Evolutionary conservation across 768 basidiomycete genomes (phyloP), one percentile per base, ranked within the genome.

Genomic region (Gloeopeniophorella convolvens): DNA sequence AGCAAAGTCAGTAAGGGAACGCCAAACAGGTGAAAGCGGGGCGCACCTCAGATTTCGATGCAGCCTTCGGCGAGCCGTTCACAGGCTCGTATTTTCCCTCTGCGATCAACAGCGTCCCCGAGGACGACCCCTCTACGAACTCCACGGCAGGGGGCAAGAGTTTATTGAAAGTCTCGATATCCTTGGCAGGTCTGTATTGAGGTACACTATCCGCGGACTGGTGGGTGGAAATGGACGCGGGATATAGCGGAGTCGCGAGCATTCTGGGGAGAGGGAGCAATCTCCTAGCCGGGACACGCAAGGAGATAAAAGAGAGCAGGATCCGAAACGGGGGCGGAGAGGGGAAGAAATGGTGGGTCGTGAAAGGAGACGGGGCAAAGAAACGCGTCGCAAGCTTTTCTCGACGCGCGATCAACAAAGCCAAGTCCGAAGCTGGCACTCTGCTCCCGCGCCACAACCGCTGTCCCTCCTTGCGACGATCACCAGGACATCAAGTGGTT

Each of bases 81-180:
- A 91, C 88, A 23, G 89, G 83, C 56, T 86, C 79, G 63, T 89
- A 91, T 65, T 83, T 88, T 35, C 81, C 80, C 59, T 85, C 84
- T 21, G 78, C 76, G 5, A 85, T 74, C 37, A 82, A 82, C 28
- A 89, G 68, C 12, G 80, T 69, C 2, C 86, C 86, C 36, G 86
- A 80, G 12, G 88, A 89, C 3, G 88, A 89, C 18, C 88, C 88
- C 63, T 90, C 88, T 43, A 89, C 70, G 45, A 90, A 90, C 64
- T 90, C 88, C 52, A 90, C 74, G 15, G 83, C 78, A n/a, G 85
- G 84, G 4, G 84, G 83, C 31, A 87, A 76, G n/a, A 87, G 73
- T 57, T 72, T 83, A 58, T 85, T 87, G 72, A 88, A 89, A 3
- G 81, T 70, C 52, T 86, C 85, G 53, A 83, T 63, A 63, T 89